phyloP scores from a whole-genome alignment of 169 alveolate species.

The Eimeria zaria region DNA sequence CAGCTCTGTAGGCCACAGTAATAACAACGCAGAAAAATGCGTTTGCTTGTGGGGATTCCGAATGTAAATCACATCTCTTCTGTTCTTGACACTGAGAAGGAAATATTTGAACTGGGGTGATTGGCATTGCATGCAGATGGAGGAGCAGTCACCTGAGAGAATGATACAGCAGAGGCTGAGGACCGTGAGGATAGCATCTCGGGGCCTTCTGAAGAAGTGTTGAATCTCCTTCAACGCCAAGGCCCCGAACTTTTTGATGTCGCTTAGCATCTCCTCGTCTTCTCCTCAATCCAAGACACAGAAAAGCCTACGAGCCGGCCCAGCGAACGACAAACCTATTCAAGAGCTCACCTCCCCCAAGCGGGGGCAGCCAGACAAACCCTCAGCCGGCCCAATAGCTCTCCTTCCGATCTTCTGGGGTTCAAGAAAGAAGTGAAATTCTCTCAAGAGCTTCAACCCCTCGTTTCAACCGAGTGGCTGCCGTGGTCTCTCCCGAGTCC shows the following conservation, averaged over 20 bases:
- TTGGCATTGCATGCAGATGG: neutral
- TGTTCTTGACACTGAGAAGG: neutral
- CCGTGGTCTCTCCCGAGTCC: neutral
- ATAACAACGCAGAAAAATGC: too few species aligned
- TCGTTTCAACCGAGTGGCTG: conserved; percentile 1
- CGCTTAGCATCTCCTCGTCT: neutral
- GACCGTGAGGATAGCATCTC: conserved; percentile 40
- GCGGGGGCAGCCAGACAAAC: conserved; percentile 20
- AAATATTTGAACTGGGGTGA: neutral
- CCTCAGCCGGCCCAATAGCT: neutral
- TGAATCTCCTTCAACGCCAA: conserved; percentile 39
- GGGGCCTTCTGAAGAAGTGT: conserved; percentile 54
- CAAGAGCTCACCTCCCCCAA: neutral
- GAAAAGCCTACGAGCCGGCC: neutral
- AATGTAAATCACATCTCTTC: neutral
- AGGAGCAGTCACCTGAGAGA: conserved; percentile 31
- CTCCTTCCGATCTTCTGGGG: neutral
- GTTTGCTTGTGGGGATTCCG: neutral
- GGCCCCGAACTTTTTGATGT: conserved; percentile 15
- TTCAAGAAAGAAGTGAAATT: neutral
- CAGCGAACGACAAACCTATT: neutral
- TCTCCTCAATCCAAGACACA: neutral
- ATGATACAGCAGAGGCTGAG: conserved; percentile 57
- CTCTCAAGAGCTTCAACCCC: neutral
- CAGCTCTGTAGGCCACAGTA: neutral